Evolutionary conservation across 495 filamentous ascomycete species (phyloP), one percentile per base, ranked within the genome.

Genomic region (Tetracladium marchalianum): DNA sequence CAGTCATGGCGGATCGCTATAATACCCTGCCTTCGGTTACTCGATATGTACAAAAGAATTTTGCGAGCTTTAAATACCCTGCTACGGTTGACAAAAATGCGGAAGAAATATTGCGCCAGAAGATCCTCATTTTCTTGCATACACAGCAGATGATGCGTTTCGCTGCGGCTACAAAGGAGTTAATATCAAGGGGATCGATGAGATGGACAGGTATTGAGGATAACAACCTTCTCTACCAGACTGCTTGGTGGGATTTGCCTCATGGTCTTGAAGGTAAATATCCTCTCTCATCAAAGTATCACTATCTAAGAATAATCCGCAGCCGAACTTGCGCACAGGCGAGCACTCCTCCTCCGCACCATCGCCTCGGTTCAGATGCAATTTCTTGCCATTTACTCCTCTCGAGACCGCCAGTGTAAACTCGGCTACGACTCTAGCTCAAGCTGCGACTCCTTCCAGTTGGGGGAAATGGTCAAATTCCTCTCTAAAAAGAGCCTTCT

Each of bases 381-480:
- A 55, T 90, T 90, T 51, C 62, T 92, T 9, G 61, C 68, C 11
- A 66, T 81, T 0, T 95, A 90, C 61, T 71, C 69, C 4, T 81
- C 77, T 11, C 58, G 63, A 13, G 63, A 75, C 35, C 55, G 66
- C 16, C 81, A 90, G 55, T 95, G 88, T 61, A 80, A 78, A 44
- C 75, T 84, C 0, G 85, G 84, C 34, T 87, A 90, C 57, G 83
- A 81, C 47, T 81, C 81, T 32, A 83, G 77, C 34, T 66, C 72
- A 12, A 75, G 82, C 49, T 95, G 88, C 60, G 88, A 95, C 62
- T 78, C 81, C 5, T 95, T 86, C 60, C 86, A 94, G 55, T 71
- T 93, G 0, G 88, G 88, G 12, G 85, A 93, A 63, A 87, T 88
- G 71, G 64, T 85, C 49, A 82, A 84, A 34, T 95, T 93, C 60